Conservation (phyloP, 768 basidiomycete genomes). For the Nidula microcarpa region DNA sequence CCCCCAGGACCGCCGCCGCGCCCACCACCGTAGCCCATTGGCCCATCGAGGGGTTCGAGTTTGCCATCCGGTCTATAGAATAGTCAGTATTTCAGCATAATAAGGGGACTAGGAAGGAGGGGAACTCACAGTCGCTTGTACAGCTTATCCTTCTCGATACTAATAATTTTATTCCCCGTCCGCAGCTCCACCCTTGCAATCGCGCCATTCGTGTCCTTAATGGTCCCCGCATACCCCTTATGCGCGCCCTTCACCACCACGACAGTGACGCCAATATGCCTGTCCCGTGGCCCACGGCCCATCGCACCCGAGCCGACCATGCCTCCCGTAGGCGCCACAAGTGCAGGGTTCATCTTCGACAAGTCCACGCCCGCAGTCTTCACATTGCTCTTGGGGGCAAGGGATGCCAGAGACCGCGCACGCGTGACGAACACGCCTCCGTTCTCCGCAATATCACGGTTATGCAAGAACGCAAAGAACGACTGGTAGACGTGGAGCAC, state of each 20-base stretch:
- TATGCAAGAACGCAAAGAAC: conserved; percentile 90
- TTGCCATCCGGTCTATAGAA: conserved; percentile 51
- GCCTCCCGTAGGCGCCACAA: conserved; percentile 61
- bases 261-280: conserved; percentile 77
- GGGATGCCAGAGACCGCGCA: conserved; percentile 74
- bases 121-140: conserved; percentile 66
- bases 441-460: conserved; percentile 86
- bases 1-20: conserved; percentile 8
- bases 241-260: conserved; percentile 81
- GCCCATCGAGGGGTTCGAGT: conserved; percentile 44
- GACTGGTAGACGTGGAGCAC: conserved; percentile 95
- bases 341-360: conserved; percentile 87
- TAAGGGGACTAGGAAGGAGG: background rate
- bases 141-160: conserved; percentile 79
- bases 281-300: conserved; percentile 77
- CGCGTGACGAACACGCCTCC: conserved; percentile 94
- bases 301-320: conserved; percentile 79
- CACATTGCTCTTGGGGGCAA: conserved; percentile 81
- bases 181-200: conserved; percentile 91
- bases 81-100: background rate
- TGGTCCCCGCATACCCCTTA: conserved; percentile 87
- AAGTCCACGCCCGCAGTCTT: conserved; percentile 68
- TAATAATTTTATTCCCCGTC: conserved; percentile 81
- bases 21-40: conserved; percentile 16
- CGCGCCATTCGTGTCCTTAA: conserved; percentile 92